These are phyloP conservation scores for Tylopilus orsonianus DNA, from an alignment of 1,284 basidiomycete species.

Conservation along the genomic window DNA sequence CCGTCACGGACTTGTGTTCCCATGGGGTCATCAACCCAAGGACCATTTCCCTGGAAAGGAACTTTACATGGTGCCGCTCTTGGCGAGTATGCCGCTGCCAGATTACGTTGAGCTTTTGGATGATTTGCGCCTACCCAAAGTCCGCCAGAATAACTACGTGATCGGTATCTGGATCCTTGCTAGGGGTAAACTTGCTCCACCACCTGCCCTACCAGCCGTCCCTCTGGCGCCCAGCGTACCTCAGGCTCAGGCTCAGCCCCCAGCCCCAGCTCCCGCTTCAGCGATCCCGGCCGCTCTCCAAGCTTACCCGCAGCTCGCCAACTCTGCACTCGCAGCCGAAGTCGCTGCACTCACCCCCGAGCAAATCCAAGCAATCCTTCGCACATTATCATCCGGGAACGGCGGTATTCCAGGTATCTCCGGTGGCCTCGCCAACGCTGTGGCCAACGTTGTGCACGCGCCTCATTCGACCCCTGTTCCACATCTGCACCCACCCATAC, in stretches of 20 bases:
- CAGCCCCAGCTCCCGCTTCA: slow-evolving; percentile 7
- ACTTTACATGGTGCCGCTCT: slow-evolving; percentile 83
- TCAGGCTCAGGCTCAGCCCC: slow-evolving; percentile 5
- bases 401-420: slow-evolving; percentile 29
- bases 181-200: slow-evolving; percentile 65
- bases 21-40: slow-evolving; percentile 74
- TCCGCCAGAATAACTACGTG: slow-evolving; percentile 63
- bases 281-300: slow-evolving; percentile 30
- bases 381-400: slow-evolving; percentile 40
- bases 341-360: slow-evolving; percentile 61
- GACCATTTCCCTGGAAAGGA: slow-evolving; percentile 80
- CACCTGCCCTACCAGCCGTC: slow-evolving; percentile 26
- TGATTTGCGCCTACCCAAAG: slow-evolving; percentile 67
- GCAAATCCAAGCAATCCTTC: slow-evolving; percentile 57
- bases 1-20: slow-evolving; percentile 84
- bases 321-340: slow-evolving; percentile 35
- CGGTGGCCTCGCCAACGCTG: slow-evolving; percentile 31
- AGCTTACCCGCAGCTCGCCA: slow-evolving; percentile 36
- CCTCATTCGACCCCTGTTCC: slow-evolving; percentile 10
- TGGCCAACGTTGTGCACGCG: slow-evolving; percentile 26
- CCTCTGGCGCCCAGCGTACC: slow-evolving; percentile 27
- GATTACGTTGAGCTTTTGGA: slow-evolving; percentile 87
- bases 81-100: slow-evolving; percentile 67
- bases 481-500: slow-evolving; percentile 2
- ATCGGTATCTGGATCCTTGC: slow-evolving; percentile 82